Conservation (phyloP, 192 early-diverging fungal genomes). For the Gonapodya prolifera region DNA sequence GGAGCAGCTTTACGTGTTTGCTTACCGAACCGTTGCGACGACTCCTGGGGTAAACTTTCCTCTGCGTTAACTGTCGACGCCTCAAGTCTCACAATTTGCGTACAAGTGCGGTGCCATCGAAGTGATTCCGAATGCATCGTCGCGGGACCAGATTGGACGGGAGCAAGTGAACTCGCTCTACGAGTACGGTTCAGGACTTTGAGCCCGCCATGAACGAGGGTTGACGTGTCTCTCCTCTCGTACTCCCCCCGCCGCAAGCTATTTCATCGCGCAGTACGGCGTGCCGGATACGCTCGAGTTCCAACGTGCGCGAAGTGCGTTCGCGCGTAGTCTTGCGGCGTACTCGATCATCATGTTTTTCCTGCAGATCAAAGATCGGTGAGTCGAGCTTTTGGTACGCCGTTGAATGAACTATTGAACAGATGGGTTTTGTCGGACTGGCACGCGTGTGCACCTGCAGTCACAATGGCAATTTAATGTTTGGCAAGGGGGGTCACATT, state of each 20-base stretch:
- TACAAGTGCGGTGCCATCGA: conserved; percentile 90
- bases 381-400: too few species aligned
- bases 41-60: conserved; percentile 63
- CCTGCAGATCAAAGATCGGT: conserved; percentile 97
- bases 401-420: too few species aligned
- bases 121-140: conserved; percentile 92
- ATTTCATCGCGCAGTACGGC: conserved; percentile 86
- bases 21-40: conserved; percentile 95
- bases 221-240: too few species aligned
- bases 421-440: too few species aligned
- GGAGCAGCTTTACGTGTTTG: conserved; percentile 88
- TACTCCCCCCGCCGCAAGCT: too few species aligned
- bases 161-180: conserved; percentile 96
- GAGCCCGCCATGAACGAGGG: not conserved
- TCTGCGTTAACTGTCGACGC: too few species aligned
- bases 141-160: conserved; percentile 92
- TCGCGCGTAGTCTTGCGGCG: conserved; percentile 88
- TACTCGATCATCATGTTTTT: conserved; percentile 91
- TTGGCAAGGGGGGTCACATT: conserved; percentile 89
- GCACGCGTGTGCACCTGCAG: too few species aligned
- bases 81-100: not conserved
- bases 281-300: conserved; percentile 77
- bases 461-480: conserved; percentile 57
- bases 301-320: conserved; percentile 82
- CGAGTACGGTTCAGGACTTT: conserved; percentile 36